Percentiles rank a stretch among this genome's conserved stretches.
These are phyloP conservation scores for Geranium rotundifolium DNA, from an alignment of 345 rosid genomes.

Conservation along the genomic window DNA sequence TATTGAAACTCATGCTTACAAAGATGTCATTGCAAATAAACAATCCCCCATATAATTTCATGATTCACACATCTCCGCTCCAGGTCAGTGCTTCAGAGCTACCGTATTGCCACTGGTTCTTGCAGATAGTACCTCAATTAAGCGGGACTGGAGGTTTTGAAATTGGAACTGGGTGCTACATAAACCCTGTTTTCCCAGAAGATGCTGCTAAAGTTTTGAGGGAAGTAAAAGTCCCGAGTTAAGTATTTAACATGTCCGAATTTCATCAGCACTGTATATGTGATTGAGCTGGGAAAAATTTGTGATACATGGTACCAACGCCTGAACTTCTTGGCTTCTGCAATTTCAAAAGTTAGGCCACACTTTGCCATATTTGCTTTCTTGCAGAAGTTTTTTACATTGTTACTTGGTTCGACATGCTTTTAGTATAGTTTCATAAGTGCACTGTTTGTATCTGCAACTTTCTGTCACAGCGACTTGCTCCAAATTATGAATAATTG, in stretches of 20 bases:
- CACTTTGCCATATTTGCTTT: no score
- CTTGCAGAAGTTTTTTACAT: no score
- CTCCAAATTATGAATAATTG: no score
- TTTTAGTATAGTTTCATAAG: no score
- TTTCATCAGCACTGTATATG: neutral
- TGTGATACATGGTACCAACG: neutral
- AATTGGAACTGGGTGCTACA: slow-evolving; percentile 68
- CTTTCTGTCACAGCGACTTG: no score
- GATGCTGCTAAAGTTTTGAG: slow-evolving; percentile 68
- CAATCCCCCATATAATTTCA: slow-evolving; percentile 67
- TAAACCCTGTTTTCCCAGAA: slow-evolving; percentile 80
- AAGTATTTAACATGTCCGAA: neutral
- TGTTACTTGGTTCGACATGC: no score
- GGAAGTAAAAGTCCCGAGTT: slow-evolving; percentile 34
- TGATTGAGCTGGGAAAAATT: neutral
- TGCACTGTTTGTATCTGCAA: no score
- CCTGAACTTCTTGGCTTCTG: neutral
- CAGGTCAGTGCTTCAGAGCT: slow-evolving; percentile 24
- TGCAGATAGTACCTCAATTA: slow-evolving; percentile 66
- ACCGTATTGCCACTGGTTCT: slow-evolving; percentile 61
- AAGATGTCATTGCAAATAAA: slow-evolving; percentile 52
- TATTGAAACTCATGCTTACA: slow-evolving; percentile 57
- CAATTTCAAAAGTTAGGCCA: no score
- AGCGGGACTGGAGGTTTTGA: slow-evolving; percentile 71
- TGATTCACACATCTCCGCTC: slow-evolving; percentile 80